Evolutionary conservation across 192 early-diverging fungal species (phyloP), one percentile per base, ranked within the genome.

Genomic region (Spizellomyces punctatus): DNA sequence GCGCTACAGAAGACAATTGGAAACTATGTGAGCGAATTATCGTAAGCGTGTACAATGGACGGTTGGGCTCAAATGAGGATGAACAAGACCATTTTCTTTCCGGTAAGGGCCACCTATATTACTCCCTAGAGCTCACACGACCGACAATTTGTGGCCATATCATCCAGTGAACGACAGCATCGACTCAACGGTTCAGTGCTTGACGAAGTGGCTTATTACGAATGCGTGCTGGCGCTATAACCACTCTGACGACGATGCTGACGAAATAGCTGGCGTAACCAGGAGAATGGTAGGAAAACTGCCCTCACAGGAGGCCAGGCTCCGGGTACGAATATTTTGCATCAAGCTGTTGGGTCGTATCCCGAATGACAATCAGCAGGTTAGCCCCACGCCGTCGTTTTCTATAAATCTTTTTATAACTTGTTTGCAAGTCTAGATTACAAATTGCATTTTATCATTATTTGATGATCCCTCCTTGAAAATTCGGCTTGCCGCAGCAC

Each of bases 1-100:
- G 16, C 12, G 41, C 45, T n/a, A 6, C 5, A n/a, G 64, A 65
- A 50, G 64, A 65, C 10, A 65, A 65, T 56, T 65, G 64, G 64
- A 14, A 54, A 6, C 49, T 45, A 19, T 65, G 64, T 65, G 46
- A 50, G 45, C 16, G 27, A 12, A 17, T 65, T n/a, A 47, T 65
- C 3, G 17, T 61, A 17, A 41, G 0, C 59, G 14, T 61, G 10
- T 61, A 42, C 36, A n/a, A 54, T 54, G 50, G 17, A 54, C 12
- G 50, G 50, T 54, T 12, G 50, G 2, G 17, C 2, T n/a, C 17
- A 12, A 54, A 12, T 54, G 17, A 19, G 17, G 17, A 54, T 19
- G 50, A 54, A 54, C 50, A 54, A n/a, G 50, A 54, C 12, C 1
- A 2, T 12, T n/a, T n/a, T 54, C 12, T n/a, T 19, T 19, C 14